Base-by-base conservation (phyloP, 176 grass and related monocot species). In the Poa annua region DNA sequence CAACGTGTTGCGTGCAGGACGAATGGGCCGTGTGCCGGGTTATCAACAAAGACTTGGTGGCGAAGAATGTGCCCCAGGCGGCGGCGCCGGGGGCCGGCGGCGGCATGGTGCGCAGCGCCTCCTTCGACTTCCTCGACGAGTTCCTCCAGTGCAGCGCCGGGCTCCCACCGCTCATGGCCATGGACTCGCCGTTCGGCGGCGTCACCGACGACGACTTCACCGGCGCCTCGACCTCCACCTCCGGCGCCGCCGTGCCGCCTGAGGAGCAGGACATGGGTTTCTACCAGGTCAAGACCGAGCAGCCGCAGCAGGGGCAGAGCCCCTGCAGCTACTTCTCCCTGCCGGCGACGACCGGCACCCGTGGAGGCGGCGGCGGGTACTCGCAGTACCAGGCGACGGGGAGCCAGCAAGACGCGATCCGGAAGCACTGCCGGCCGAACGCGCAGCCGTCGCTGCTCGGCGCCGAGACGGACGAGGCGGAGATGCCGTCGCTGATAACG, bases 21-120 rank as follows among this genome's bases (percentile, higher is more conserved):
- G 90, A 93, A 22, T 95, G 96, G 96, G 96, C 88, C 19, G 92
- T 98, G 3, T 91, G 88, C 66, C 83, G 86, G 70, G 67, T 98
- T 38, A 49, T 93, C 84, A 85, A 95, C 79, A 98, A 95, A 84
- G 73, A 75, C 62, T 70, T 82, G 71, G 74, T 74, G 81, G 78
- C 76, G 2, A 94, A 74, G 84, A 59, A 79, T 42, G 79, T 25
- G 3, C 69, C 22, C 14, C 84, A 85, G 3, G 26, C 55, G 85
- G 51, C 67, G 70, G 51, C 71, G 41, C 41, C 41, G 13, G 24
- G 12, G 38, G 19, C 13, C 8, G 24, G 0, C 41, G 24, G 0
- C 41, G 70, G 38, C n/a, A 15, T 86, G 24, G 88, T 66, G 16
- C 65, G 79, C 14, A 62, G 15, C 32, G 63, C 77, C 63, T 77